Percentiles rank a stretch among this genome's conserved stretches.
Evolutionary conservation across 345 rosid species (phyloP).

Genomic region (Turnera subulata): DNA sequence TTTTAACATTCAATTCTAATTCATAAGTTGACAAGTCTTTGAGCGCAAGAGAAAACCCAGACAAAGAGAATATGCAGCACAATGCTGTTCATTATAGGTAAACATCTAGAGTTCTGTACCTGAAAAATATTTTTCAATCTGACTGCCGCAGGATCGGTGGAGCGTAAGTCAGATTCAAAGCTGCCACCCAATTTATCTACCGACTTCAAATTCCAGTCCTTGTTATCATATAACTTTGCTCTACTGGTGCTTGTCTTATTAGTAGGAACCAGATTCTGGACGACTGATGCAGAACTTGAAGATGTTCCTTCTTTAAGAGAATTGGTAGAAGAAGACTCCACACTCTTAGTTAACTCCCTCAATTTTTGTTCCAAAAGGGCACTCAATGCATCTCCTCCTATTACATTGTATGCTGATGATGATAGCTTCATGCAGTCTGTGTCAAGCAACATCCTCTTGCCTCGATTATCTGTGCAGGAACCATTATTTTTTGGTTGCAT

Average conservation of each 20-base stretch:
- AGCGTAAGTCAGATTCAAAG: constrained; percentile 21
- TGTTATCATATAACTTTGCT: constrained; percentile 16
- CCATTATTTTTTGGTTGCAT: constrained; percentile 20
- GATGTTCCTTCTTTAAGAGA: constrained; percentile 30
- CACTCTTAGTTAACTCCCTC: constrained; percentile 54
- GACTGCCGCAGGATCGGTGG: constrained; percentile 20
- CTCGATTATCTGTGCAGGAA: constrained; percentile 26
- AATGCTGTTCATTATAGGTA: not conserved
- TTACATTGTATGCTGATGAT: constrained; percentile 51
- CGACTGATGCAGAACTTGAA: constrained; percentile 30
- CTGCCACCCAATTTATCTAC: constrained; percentile 22
- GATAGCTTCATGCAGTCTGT: constrained; percentile 42
- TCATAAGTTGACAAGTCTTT: too few relatives aligned
- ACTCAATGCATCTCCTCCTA: constrained; percentile 78
- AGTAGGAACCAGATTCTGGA: constrained; percentile 21
- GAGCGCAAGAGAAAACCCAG: not conserved
- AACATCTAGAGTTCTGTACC: constrained; percentile 32
- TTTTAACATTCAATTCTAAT: too few relatives aligned
- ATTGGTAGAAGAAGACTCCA: constrained; percentile 49
- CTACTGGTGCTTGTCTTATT: constrained; percentile 16
- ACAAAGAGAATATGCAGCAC: not conserved
- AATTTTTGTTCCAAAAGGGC: constrained; percentile 83
- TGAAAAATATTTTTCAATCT: constrained; percentile 37
- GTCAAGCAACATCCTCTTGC: constrained; percentile 48
- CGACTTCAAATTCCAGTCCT: constrained; percentile 8